These are phyloP conservation scores for Solanum ahanhuiri DNA, from an alignment of 257 asterid genomes.

Conservation along the genomic window DNA sequence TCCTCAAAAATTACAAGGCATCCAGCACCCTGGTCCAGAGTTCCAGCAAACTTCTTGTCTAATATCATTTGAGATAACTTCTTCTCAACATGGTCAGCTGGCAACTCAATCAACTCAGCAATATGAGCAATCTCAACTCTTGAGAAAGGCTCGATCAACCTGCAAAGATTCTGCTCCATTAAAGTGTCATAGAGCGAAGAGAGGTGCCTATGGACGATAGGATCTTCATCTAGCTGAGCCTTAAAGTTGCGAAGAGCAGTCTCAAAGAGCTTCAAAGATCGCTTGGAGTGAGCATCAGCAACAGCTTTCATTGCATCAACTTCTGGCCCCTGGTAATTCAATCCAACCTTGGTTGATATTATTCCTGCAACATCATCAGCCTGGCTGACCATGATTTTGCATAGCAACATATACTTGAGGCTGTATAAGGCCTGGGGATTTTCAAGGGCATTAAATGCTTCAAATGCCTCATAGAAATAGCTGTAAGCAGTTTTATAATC, in stretches of 20 bases:
- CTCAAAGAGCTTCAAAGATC: conserved; percentile 32
- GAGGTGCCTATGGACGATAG: conserved; percentile 34
- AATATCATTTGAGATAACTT: conserved; percentile 37
- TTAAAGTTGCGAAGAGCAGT: conserved; percentile 22
- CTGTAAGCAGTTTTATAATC: conserved; percentile 39
- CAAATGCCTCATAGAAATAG: conserved; percentile 33
- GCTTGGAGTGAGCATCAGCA: conserved; percentile 36
- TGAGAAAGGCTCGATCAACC: conserved; percentile 35
- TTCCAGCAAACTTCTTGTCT: conserved; percentile 41
- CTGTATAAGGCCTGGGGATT: conserved; percentile 36
- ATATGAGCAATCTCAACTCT: conserved; percentile 31
- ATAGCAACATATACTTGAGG: conserved; percentile 40
- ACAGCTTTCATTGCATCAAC: conserved; percentile 49
- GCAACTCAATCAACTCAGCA: conserved; percentile 35
- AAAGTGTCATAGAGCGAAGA: conserved; percentile 33
- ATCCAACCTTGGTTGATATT: conserved; percentile 33
- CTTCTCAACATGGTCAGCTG: conserved; percentile 36
- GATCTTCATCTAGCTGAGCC: conserved; percentile 34
- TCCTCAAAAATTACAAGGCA: conserved; percentile 38
- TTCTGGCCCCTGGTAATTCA: conserved; percentile 39
- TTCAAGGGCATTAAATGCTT: conserved; percentile 37
- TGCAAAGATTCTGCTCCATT: conserved; percentile 39
- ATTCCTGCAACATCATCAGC: conserved; percentile 39
- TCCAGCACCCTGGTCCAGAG: conserved; percentile 42
- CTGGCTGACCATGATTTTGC: conserved; percentile 40